Evolutionary conservation across 306 rosid species (phyloP).

Genomic region (Erythrophleum fordii): DNA sequence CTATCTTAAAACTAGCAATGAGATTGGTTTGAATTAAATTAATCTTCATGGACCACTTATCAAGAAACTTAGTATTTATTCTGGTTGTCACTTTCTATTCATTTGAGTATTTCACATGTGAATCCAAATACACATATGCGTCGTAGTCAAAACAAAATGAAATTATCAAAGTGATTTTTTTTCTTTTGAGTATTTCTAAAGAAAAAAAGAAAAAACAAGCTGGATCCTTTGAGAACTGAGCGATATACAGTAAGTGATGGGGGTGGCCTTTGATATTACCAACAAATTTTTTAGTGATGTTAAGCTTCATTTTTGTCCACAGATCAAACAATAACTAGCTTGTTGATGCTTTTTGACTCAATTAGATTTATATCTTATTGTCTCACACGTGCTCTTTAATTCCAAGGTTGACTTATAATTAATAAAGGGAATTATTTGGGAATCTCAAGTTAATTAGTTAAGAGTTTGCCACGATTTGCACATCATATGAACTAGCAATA

Average conservation of each 20-base stretch:
- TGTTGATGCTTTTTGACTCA: slow-evolving; percentile 36
- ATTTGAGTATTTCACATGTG: no score
- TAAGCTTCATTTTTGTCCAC: not conserved
- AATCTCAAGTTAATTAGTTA: slow-evolving; percentile 40
- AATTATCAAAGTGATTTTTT: no score
- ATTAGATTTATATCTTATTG: slow-evolving; percentile 23
- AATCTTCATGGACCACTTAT: slow-evolving; percentile 33
- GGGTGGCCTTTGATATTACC: not conserved
- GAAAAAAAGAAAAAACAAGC: not conserved
- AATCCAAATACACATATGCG: not conserved
- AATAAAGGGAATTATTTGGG: slow-evolving; percentile 47
- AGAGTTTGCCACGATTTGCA: slow-evolving; percentile 28
- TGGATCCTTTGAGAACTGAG: slow-evolving; percentile 22
- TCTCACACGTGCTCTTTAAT: slow-evolving; percentile 53
- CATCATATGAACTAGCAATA: not conserved
- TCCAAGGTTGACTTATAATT: slow-evolving; percentile 56
- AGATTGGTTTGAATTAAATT: slow-evolving; percentile 29
- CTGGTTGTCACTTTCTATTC: not conserved
- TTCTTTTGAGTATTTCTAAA: not conserved
- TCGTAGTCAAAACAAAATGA: no score
- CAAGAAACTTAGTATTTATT: not conserved
- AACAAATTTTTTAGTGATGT: not conserved
- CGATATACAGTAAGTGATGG: not conserved
- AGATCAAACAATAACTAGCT: slow-evolving; percentile 21
- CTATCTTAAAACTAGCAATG: slow-evolving; percentile 13